These are phyloP conservation scores for Jamesozyma spencerorum DNA, from an alignment of 805 yeast genomes.

Conservation along the genomic window DNA sequence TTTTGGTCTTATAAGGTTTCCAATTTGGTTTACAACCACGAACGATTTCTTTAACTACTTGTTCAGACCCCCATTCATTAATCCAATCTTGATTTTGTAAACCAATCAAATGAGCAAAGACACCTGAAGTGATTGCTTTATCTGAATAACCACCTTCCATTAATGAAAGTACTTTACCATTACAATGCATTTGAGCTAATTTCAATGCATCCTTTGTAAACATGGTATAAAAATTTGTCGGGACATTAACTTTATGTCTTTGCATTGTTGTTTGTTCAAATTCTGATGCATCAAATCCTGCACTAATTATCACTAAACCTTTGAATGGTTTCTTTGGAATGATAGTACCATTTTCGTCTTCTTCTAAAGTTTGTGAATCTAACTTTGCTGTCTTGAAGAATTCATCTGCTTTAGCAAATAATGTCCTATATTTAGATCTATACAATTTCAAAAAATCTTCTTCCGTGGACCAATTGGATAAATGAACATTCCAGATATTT, in stretches of 20 bases:
- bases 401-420: conserved; percentile 59
- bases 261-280: conserved; percentile 79
- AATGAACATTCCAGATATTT: conserved; percentile 77
- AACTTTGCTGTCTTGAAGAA: conserved; percentile 44
- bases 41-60: conserved; percentile 53
- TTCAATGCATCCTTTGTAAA: conserved; percentile 68
- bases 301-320: conserved; percentile 62
- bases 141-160: conserved; percentile 85
- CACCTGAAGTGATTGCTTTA: conserved; percentile 70
- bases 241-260: conserved; percentile 72
- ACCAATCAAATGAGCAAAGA: conserved; percentile 70
- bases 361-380: conserved; percentile 32
- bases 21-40: conserved; percentile 63
- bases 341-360: not conserved
- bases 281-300: conserved; percentile 85
- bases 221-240: conserved; percentile 64
- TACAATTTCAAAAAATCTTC: conserved; percentile 60
- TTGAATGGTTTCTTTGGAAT: conserved; percentile 34
- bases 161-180: conserved; percentile 56
- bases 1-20: conserved; percentile 45
- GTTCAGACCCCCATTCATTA: conserved; percentile 52
- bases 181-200: conserved; percentile 52
- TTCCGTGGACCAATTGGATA: conserved; percentile 52
- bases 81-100: conserved; percentile 51
- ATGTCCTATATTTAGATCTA: conserved; percentile 46